A percentile compares a stretch with the other conserved stretches of the same genome.
These are phyloP conservation scores for Daldinia childiae DNA, from an alignment of 495 filamentous ascomycete species.

Conservation along the genomic window DNA sequence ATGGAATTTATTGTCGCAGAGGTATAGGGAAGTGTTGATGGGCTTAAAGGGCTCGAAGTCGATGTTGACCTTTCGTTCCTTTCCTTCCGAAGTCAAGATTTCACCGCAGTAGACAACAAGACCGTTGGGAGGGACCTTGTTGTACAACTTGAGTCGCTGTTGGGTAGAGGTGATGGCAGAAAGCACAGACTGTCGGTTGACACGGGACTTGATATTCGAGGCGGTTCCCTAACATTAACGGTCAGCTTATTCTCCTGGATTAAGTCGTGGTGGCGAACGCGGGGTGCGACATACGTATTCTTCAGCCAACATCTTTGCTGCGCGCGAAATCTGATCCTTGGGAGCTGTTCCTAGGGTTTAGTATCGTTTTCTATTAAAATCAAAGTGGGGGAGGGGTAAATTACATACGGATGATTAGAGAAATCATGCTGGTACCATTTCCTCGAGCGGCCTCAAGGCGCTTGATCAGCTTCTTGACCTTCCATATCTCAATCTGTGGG, in stretches of 20 bases:
- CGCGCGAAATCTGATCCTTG: slow-evolving; percentile 96
- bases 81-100: slow-evolving; percentile 98
- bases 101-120: slow-evolving; percentile 99
- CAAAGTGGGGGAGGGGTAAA: slow-evolving; percentile 40
- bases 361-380: slow-evolving; percentile 5
- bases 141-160: slow-evolving; percentile 97
- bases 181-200: slow-evolving; percentile 96
- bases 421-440: slow-evolving; percentile 99
- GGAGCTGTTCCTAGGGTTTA: slow-evolving; percentile 67
- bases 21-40: slow-evolving; percentile 98
- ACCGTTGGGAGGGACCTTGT: slow-evolving; percentile 96
- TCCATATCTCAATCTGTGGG: slow-evolving; percentile 74
- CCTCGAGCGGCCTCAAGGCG: slow-evolving; percentile 90
- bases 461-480: slow-evolving; percentile 97
- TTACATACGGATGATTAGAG: slow-evolving; percentile 89
- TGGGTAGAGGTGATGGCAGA: slow-evolving; percentile 99
- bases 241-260: slow-evolving; percentile 23
- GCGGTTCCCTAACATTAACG: slow-evolving; percentile 81
- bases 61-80: slow-evolving; percentile 99
- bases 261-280: not conserved
- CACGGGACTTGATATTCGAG: slow-evolving; percentile 98
- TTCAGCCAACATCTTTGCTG: slow-evolving; percentile 99
- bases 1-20: slow-evolving; percentile 99
- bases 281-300: slow-evolving; percentile 80
- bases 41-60: slow-evolving; percentile 99